Evolutionary conservation across 2,329 filamentous ascomycete species (phyloP).

Genomic region (Paraconiothyrium brasiliense): DNA sequence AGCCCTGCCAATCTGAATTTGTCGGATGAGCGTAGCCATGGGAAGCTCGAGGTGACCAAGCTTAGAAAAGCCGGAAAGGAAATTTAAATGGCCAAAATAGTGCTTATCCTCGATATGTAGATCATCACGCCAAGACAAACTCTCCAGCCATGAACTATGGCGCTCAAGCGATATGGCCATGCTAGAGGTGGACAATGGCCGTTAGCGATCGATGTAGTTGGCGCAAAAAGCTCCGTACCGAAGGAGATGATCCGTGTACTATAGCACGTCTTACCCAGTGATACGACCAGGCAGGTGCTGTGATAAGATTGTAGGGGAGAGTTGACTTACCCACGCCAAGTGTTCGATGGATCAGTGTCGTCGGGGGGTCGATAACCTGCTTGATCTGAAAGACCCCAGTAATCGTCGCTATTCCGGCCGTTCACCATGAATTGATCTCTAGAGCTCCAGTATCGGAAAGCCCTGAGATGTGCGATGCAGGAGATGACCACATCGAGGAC

Average conservation of each 20-base stretch:
- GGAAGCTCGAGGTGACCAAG: background rate
- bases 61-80: background rate
- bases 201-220: background rate
- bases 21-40: background rate
- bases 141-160: background rate
- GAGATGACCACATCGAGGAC: constrained; percentile 27
- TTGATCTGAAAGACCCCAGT: background rate
- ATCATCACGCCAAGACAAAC: background rate
- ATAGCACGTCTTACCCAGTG: background rate
- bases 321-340: background rate
- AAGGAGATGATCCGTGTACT: background rate
- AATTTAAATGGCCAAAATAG: background rate
- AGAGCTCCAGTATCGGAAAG: constrained; percentile 26
- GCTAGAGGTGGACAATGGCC: background rate
- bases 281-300: background rate
- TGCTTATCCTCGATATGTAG: background rate
- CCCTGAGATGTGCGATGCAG: constrained; percentile 26
- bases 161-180: background rate
- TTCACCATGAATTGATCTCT: constrained; percentile 3
- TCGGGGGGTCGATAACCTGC: background rate
- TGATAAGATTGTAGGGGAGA: background rate
- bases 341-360: background rate
- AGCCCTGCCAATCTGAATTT: background rate
- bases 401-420: background rate
- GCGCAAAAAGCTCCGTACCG: background rate